Base-by-base conservation (phyloP, 495 filamentous ascomycete genomes). In the Cercophora samala region DNA sequence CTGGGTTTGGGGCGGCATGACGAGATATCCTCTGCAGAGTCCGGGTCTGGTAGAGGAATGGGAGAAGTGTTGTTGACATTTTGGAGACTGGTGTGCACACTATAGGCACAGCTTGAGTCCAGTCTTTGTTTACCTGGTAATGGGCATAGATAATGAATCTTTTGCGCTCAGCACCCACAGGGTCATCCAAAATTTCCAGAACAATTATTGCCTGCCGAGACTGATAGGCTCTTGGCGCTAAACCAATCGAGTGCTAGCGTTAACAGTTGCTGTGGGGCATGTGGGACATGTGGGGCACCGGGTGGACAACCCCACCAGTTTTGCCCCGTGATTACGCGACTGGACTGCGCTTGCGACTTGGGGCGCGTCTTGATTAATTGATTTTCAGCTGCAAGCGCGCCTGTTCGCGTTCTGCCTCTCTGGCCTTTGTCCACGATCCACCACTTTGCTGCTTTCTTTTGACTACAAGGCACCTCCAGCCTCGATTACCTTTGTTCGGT, bases 31-130 rank as follows among this genome's bases (percentile, higher is more conserved):
- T 75, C 62, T 80, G 78, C 6, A 91, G 79, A 0, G 88, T 90
- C 64, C 80, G 80, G n/a, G 90, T 91, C 63, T 89, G 86, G 74
- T 91, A 92, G 8, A 93, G 83, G 60, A 92, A 91, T 0, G 89
- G 86, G 15, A 84, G 72, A 5, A 85, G 67, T 2, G 80, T 80
- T 1, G 77, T 76, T 19, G 74, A 71, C 78, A 79, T 81, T 32
- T 25, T 71, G 67, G 53, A 15, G 24, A 3, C 6, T 8, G 15
- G 15, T 1, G 29, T 11, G 37, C 8, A 13, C 26, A 29, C 26
- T 29, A 29, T 29, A n/a, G n/a, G n/a, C n/a, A n/a, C n/a, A n/a
- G n/a, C n/a, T n/a, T n/a, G 26, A 29, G 26, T 29, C 26, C 26
- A 29, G 26, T 29, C 26, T 29, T 29, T 29, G 26, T 29, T 29